These are phyloP conservation scores for Leptographium galeiforme DNA, from an alignment of 2,329 filamentous ascomycete genomes.

Conservation along the genomic window DNA sequence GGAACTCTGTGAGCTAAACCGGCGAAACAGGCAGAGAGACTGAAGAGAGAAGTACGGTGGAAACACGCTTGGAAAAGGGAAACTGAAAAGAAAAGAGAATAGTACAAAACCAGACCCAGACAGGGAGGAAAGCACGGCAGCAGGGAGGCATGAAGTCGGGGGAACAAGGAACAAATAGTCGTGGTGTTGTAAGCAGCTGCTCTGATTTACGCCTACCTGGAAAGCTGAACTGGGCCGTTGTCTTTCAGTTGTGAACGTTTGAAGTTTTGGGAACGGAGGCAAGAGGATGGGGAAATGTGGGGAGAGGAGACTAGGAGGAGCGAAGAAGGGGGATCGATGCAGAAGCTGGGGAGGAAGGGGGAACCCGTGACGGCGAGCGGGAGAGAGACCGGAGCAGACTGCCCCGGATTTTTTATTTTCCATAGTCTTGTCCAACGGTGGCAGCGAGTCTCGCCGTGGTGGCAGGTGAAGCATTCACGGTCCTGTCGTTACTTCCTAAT, in stretches of 20 bases:
- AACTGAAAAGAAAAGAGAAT: neutral
- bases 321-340: neutral
- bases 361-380: neutral
- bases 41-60: neutral
- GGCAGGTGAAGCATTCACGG: neutral
- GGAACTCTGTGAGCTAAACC: neutral
- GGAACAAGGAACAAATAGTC: too few relatives aligned
- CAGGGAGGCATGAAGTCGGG: too few relatives aligned
- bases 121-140: too few relatives aligned
- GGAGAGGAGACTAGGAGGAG: neutral
- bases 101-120: too few relatives aligned
- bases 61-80: neutral
- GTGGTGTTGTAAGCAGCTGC: too few relatives aligned
- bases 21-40: neutral
- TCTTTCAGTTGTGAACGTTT: neutral
- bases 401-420: neutral
- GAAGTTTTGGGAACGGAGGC: neutral
- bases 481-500: constrained; percentile 1
- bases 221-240: too few relatives aligned
- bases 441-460: too few relatives aligned
- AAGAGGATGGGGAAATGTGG: neutral
- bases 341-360: neutral
- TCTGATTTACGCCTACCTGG: too few relatives aligned
- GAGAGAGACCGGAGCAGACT: neutral
- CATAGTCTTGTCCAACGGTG: neutral